Evolutionary conservation across 345 rosid species (phyloP), one percentile per base, ranked within the genome.

Genomic region (Hibiscus mutabilis): DNA sequence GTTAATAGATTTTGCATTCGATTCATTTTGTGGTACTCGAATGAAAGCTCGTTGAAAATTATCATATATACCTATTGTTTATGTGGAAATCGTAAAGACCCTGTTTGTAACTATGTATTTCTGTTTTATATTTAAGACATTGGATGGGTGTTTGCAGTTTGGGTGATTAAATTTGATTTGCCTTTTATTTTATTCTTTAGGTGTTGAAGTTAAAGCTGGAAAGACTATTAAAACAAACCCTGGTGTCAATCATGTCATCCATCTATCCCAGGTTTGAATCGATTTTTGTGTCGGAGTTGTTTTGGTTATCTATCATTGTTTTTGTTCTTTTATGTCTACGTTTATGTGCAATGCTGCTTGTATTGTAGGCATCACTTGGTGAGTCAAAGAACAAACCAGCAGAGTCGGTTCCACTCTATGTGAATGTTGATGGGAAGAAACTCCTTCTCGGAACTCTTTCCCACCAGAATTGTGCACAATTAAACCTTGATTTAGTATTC

Each of bases 141-240:
- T 42, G 46, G 46, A 10, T 37, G 42, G 5, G 3, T 42, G 13
- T 42, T 42, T 42, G 3, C 31, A 4, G 29, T 49, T 3, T 49
- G 24, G 25, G 14, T 21, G 27, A 24, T 7, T 42, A 14, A 42
- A 46, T 12, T 14, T 7, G 10, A 7, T 40, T 46, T 2, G 5
- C 24, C 14, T 72, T 13, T 51, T 16, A 1, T 40, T 15, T 44
- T 40, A 5, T 15, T n/a, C 40, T 11, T n/a, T 37, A 86, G 96
- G 93, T 73, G 79, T 81, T 77, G 96, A 90, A 80, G 82, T 88
- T 68, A 86, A 86, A 86, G 84, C 87, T 47, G 90, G 88, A 27
- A 74, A 37, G 72, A 75, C 91, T 19, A 53, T 82, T 24, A 83
- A 78, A 68, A 83, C 85, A 0, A 27, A 71, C 18, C 80, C 78